Base-by-base conservation (phyloP, 2,329 filamentous ascomycete genomes). In the Sporothrix brunneoviolacea region DNA sequence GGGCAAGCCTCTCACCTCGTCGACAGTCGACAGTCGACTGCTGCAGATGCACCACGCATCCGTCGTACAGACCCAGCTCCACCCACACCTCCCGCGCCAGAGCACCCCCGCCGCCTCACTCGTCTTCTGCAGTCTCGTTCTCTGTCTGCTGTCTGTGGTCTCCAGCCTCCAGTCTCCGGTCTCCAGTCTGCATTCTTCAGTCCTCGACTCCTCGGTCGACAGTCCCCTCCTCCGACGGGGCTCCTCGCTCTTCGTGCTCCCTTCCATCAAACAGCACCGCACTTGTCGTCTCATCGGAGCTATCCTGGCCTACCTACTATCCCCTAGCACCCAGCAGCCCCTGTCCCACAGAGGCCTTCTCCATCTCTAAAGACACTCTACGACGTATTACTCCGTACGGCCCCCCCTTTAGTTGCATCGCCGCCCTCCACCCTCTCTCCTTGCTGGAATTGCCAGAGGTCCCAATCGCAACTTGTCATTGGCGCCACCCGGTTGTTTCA, bases 401-500 rank as follows among this genome's bases (percentile, higher is more conserved):
- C n/a, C 32, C 33, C 33, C 18, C 40, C 16, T 30, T 43, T 32
- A 18, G 44, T 47, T 49, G 48, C 52, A 44, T 54, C 32, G 32
- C 28, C 19, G 22, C 27, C 35, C 18, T 41, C 42, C 22, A 39
- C 27, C 28, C 28, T 48, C 28, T 48, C 48, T 52, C 44, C 41
- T 50, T 19, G 24, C 48, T 53, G 45, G 42, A 39, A 53, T 49
- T n/a, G 38, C 42, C 32, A 24, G 38, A 19, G n/a, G 22, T 30
- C 30, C 47, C 54, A 55, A 55, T 48, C 50, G 53, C 51, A 55
- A 35, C 54, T 46, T 57, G 48, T 51, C 54, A 57, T 57, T 57
- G 57, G 60, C 55, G 56, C 57, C 57, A 54, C 57, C 57, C 58
- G 59, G 59, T 60, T 62, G 64, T 67, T 68, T 67, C 65, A 67